Evolutionary conservation across 345 rosid genomes (phyloP).

Genomic region (Raphanus raphanistrum): DNA sequence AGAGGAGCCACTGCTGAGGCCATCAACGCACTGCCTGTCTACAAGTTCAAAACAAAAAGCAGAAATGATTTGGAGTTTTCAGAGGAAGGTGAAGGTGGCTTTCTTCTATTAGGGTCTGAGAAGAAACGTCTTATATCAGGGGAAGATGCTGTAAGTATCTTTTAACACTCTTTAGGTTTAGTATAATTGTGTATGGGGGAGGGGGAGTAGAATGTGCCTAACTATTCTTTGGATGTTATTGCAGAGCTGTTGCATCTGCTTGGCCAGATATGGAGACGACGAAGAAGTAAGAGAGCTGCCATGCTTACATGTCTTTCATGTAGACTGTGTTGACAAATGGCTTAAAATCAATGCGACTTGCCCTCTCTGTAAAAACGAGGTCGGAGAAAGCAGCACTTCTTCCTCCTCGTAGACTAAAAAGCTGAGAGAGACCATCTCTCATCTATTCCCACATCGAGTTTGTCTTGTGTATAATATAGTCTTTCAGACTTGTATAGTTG

Average conservation of each 20-base stretch:
- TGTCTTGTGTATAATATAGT: constrained; percentile 12
- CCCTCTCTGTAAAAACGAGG: constrained; percentile 70
- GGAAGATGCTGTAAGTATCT: constrained; percentile 84
- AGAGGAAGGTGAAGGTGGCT: constrained; percentile 60
- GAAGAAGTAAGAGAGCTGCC: constrained; percentile 69
- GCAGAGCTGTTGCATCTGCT: constrained; percentile 79
- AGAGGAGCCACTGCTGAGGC: constrained; percentile 74
- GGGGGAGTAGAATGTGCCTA: neutral
- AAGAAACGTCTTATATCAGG: constrained; percentile 71
- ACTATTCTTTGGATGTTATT: constrained; percentile 10
- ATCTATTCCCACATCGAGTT: neutral
- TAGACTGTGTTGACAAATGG: constrained; percentile 77
- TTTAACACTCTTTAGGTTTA: neutral
- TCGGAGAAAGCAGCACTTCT: constrained; percentile 48
- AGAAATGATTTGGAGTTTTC: constrained; percentile 45
- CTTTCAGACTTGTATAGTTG: constrained; percentile 30
- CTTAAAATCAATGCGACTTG: constrained; percentile 73
- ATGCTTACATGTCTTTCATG: constrained; percentile 69
- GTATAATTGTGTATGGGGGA: neutral
- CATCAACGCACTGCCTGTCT: constrained; percentile 71
- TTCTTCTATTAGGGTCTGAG: constrained; percentile 66
- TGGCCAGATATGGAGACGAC: constrained; percentile 59
- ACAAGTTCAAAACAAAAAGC: constrained; percentile 60
- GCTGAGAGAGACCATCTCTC: constrained; percentile 12
- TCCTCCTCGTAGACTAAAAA: constrained; percentile 26